Conservation (phyloP, 2,329 filamentous ascomycete species). For the Trichoderma cornu-damae region DNA sequence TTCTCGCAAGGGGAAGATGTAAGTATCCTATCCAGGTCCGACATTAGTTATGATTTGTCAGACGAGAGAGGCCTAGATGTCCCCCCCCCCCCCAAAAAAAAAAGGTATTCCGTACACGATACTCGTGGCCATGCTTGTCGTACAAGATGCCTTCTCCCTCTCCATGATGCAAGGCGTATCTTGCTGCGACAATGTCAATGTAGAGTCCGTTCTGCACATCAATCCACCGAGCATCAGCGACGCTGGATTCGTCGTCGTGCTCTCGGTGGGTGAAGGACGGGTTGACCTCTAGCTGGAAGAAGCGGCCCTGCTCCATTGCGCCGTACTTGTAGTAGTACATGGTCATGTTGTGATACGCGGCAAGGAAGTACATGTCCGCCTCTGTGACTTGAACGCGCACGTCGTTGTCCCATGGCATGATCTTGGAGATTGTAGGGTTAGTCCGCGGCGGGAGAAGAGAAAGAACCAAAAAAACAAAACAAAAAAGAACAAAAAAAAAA, state of each 20-base stretch:
- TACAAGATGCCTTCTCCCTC: conserved; percentile 42
- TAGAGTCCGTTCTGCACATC: conserved; percentile 44
- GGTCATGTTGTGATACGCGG: conserved; percentile 59
- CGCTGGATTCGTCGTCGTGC: conserved; percentile 37
- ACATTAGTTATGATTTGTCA: no score
- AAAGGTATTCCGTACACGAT: conserved; percentile 33
- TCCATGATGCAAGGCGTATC: conserved; percentile 43
- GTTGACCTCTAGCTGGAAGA: conserved; percentile 48
- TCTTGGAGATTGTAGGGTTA: conserved; percentile 35
- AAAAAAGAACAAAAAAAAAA: not conserved
- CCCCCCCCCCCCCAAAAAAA: no score
- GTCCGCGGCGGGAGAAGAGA: no score
- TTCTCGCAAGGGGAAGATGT: conserved; percentile 64
- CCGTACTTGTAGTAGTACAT: conserved; percentile 41
- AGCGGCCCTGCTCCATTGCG: conserved; percentile 35
- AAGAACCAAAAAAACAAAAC: not conserved
- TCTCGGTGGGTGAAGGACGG: conserved; percentile 38
- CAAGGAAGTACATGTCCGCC: conserved; percentile 60
- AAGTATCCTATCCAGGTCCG: conserved; percentile 43
- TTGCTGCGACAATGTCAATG: conserved; percentile 48
- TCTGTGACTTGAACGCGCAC: conserved; percentile 69
- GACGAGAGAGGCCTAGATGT: no score
- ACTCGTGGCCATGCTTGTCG: conserved; percentile 49
- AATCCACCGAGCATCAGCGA: conserved; percentile 47
- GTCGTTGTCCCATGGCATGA: conserved; percentile 74